phyloP scores from a whole-genome alignment of 768 basidiomycete species.

The Hortiboletus campestris region DNA sequence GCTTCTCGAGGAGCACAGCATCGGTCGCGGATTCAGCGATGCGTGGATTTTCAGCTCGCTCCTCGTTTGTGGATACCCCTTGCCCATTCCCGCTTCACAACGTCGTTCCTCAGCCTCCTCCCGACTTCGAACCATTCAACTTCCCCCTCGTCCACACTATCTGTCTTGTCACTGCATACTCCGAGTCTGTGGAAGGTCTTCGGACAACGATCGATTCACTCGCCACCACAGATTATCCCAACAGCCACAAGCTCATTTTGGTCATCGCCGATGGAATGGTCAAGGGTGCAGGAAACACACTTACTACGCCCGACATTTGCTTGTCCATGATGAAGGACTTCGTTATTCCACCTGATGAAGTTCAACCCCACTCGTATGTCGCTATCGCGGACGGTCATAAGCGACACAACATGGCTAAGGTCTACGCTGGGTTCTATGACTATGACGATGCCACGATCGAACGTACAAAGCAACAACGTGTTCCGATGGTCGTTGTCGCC shows the following conservation, averaged over 20 bases:
- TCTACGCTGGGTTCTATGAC: slow-evolving; percentile 95
- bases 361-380: slow-evolving; percentile 93
- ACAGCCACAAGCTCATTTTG: slow-evolving; percentile 93
- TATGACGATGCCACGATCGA: slow-evolving; percentile 92
- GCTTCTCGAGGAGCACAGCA: slow-evolving; percentile 78
- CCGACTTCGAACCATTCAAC: slow-evolving; percentile 92
- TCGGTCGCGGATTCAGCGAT: slow-evolving; percentile 54
- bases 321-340: slow-evolving; percentile 98
- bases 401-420: slow-evolving; percentile 98
- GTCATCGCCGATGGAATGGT: slow-evolving; percentile 99
- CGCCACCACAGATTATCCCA: slow-evolving; percentile 97
- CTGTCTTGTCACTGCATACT: slow-evolving; percentile 97
- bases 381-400: slow-evolving; percentile 99
- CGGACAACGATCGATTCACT: slow-evolving; percentile 98
- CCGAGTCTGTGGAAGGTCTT: slow-evolving; percentile 93
- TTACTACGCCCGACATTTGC: slow-evolving; percentile 93
- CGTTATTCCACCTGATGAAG: slow-evolving; percentile 73
- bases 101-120: slow-evolving; percentile 89
- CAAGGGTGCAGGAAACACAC: slow-evolving; percentile 85
- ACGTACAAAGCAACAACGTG: slow-evolving; percentile 90
- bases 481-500: slow-evolving; percentile 93
- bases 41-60: slow-evolving; percentile 35
- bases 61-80: slow-evolving; percentile 61
- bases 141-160: slow-evolving; percentile 94
- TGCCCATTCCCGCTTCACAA: slow-evolving; percentile 93